Percentiles rank a stretch among this genome's conserved stretches.
These are phyloP conservation scores for Sphagnurus paluster DNA, from an alignment of 1,284 basidiomycete genomes.

Conservation along the genomic window DNA sequence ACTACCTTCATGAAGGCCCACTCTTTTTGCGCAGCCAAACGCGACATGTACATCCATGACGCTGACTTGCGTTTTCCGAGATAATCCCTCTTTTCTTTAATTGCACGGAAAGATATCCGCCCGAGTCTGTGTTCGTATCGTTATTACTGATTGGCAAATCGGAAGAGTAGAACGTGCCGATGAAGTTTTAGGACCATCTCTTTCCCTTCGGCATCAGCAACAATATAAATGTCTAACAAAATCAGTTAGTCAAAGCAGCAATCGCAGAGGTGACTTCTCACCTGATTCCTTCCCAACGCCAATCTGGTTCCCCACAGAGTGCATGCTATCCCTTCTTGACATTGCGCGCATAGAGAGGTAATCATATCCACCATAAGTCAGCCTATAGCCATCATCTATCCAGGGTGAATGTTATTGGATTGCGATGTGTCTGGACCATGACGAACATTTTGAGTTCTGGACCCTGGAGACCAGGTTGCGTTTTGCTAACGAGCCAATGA, in stretches of 20 bases:
- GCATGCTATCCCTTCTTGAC: conserved; percentile 84
- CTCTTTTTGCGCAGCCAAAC: conserved; percentile 95
- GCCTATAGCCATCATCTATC: conserved; percentile 92
- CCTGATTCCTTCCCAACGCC: conserved; percentile 98
- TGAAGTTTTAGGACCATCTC: conserved; percentile 93
- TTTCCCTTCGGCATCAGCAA: conserved; percentile 80
- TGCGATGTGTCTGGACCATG: conserved; percentile 1
- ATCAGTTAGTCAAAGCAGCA: conserved; percentile 1
- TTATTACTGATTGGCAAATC: conserved; percentile 9
- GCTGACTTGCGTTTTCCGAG: conserved; percentile 94
- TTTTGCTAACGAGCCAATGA: conserved; percentile 89
- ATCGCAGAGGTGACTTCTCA: conserved; percentile 29
- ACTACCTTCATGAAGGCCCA: conserved; percentile 97
- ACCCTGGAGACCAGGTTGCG: conserved; percentile 88
- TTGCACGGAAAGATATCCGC: conserved; percentile 93
- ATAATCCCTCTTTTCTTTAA: conserved; percentile 98
- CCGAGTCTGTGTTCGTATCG: conserved; percentile 73
- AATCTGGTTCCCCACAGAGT: conserved; percentile 95
- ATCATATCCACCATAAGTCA: conserved; percentile 98
- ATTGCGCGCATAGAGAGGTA: conserved; percentile 93
- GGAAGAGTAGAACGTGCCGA: conserved; percentile 47
- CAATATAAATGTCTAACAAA: conserved; percentile 86
- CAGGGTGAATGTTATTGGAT: conserved; percentile 15
- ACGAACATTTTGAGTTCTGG: conserved; percentile 86
- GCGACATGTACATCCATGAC: conserved; percentile 99